These are phyloP conservation scores for Lepraria neglecta DNA, from an alignment of 495 filamentous ascomycete genomes.

Conservation along the genomic window DNA sequence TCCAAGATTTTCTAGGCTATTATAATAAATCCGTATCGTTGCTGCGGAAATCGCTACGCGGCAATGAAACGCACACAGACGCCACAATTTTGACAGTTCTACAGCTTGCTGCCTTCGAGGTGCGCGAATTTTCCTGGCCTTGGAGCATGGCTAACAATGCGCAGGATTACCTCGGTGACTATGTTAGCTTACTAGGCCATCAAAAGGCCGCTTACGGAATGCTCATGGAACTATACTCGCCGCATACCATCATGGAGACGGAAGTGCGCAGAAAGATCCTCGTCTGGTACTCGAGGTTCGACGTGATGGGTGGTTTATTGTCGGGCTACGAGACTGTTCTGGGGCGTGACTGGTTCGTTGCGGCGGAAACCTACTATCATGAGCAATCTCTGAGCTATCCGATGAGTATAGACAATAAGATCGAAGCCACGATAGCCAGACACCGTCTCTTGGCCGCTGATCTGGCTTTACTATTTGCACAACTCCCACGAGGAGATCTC, in stretches of 20 bases:
- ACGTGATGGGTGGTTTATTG: conserved; percentile 76
- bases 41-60: conserved; percentile 64
- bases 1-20: conserved; percentile 78
- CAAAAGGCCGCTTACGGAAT: conserved; percentile 84
- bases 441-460: conserved; percentile 73
- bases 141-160: conserved; percentile 28
- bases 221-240: conserved; percentile 69
- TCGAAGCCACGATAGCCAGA: conserved; percentile 56
- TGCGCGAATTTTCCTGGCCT: conserved; percentile 37
- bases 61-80: conserved; percentile 59
- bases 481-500: conserved; percentile 54
- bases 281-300: conserved; percentile 84
- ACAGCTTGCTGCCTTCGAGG: conserved; percentile 89
- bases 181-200: conserved; percentile 85
- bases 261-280: conserved; percentile 64
- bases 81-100: conserved; percentile 84
- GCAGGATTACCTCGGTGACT: conserved; percentile 92
- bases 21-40: conserved; percentile 81
- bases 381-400: conserved; percentile 55
- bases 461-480: conserved; percentile 72
- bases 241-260: conserved; percentile 65
- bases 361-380: conserved; percentile 55
- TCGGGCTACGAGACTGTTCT: conserved; percentile 70
- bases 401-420: conserved; percentile 55
- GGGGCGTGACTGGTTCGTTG: conserved; percentile 72